Evolutionary conservation across 805 yeast species (phyloP).

Genomic region (Teunomyces stri): DNA sequence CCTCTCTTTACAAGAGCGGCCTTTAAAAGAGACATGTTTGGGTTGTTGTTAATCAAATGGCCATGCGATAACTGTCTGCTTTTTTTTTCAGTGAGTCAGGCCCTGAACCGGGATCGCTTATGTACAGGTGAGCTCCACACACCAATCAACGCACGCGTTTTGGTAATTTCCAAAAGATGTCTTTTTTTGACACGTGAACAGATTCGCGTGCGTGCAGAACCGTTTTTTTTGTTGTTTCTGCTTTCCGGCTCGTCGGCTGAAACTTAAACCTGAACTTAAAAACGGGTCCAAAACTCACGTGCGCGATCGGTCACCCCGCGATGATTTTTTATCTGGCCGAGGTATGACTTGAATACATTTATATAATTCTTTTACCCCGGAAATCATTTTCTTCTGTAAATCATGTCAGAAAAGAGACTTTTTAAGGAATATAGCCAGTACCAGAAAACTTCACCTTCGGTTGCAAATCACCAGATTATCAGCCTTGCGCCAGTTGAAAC

Average conservation of each 20-base stretch:
- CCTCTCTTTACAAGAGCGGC: not conserved
- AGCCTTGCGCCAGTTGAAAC: slow-evolving; percentile 44
- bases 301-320: slow-evolving; percentile 1
- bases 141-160: not conserved
- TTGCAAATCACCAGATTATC: slow-evolving; percentile 37
- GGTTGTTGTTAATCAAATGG: not conserved
- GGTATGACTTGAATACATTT: not conserved
- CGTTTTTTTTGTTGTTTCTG: not conserved
- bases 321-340: not conserved
- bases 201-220: not conserved
- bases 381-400: not conserved
- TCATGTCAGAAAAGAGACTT: slow-evolving; percentile 42
- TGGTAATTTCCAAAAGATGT: not conserved
- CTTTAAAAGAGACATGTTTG: not conserved
- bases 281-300: not conserved
- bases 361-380: not conserved
- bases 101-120: slow-evolving; percentile 1
- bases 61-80: not conserved
- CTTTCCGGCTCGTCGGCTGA: not conserved
- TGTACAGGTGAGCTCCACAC: not conserved
- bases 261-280: not conserved
- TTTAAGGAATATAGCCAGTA: slow-evolving; percentile 38
- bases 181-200: not conserved
- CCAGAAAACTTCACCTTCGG: slow-evolving; percentile 23
- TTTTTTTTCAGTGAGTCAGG: slow-evolving; percentile 1